Evolutionary conservation across 116 monocot genomes (phyloP).

Genomic region (Phalaenopsis hybrid): DNA sequence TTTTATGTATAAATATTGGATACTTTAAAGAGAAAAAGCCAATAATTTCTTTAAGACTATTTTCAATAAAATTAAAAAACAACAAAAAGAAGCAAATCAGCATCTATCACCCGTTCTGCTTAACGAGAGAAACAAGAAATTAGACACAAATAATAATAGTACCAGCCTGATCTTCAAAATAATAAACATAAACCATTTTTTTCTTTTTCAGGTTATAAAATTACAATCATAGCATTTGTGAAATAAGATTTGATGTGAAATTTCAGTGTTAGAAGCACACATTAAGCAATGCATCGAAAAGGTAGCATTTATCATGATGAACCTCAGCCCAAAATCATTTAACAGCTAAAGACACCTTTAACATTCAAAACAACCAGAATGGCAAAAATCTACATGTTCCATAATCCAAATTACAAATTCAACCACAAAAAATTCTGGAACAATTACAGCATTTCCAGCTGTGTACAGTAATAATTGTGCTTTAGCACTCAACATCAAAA

Average conservation of each 20-base stretch:
- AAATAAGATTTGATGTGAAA: not conserved
- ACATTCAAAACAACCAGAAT: not conserved
- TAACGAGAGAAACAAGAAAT: not conserved
- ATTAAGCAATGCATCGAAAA: not conserved
- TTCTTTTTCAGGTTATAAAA: not conserved
- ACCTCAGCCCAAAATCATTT: not conserved
- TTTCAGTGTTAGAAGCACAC: not conserved
- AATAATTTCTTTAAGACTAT: too few relatives aligned
- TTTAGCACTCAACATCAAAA: too few relatives aligned
- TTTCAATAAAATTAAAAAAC: not conserved
- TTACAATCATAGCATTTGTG: not conserved
- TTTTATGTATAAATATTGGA: too few relatives aligned
- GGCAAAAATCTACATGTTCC: not conserved
- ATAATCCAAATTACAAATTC: not conserved
- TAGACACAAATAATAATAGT: not conserved
- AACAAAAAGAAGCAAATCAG: not conserved
- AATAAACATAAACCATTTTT: not conserved
- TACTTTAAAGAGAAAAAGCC: too few relatives aligned
- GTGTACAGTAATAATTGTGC: too few relatives aligned
- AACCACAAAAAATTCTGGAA: not conserved
- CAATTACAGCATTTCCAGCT: not conserved
- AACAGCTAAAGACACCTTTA: not conserved
- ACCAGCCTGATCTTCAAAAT: not conserved
- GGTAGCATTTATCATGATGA: not conserved
- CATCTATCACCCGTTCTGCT: not conserved